phyloP scores from a whole-genome alignment of 371 early-diverging fungal genomes.

The Lichtheimia hyalospora region DNA sequence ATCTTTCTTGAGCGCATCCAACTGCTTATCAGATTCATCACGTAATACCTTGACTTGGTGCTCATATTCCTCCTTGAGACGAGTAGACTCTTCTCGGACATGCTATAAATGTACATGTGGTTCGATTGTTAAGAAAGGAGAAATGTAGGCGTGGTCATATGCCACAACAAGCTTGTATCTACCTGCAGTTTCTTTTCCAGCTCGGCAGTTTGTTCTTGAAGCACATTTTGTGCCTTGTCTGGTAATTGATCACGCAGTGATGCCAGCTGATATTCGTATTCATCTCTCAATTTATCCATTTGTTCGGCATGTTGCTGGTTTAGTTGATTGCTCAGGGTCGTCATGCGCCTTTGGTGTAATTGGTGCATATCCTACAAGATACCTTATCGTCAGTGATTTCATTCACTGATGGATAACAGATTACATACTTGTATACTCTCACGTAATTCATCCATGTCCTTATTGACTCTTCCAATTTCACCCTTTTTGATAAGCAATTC shows the following conservation, averaged over 20 bases:
- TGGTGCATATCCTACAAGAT: slow-evolving; percentile 21
- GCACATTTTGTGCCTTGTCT: slow-evolving; percentile 9
- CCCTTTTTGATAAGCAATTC: slow-evolving; percentile 11
- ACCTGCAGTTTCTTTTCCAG: slow-evolving; percentile 16
- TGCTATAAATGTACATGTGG: slow-evolving; percentile 2
- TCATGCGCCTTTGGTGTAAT: slow-evolving; percentile 21
- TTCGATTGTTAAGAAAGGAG: not conserved
- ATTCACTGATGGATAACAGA: not conserved
- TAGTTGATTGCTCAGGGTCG: slow-evolving; percentile 18
- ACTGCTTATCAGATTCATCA: not conserved
- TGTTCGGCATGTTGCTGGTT: slow-evolving; percentile 20
- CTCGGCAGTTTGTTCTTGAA: slow-evolving; percentile 4
- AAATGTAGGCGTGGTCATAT: not conserved
- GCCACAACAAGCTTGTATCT: not conserved
- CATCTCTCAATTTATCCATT: slow-evolving; percentile 11
- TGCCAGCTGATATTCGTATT: slow-evolving; percentile 14
- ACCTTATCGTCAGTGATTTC: not conserved
- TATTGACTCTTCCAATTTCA: slow-evolving; percentile 17
- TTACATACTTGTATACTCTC: slow-evolving; percentile 14
- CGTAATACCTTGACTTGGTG: not conserved
- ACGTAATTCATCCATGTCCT: slow-evolving; percentile 20
- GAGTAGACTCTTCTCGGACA: not conserved
- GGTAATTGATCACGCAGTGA: slow-evolving; percentile 10
- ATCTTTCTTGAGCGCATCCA: not conserved
- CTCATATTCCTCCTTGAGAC: slow-evolving; percentile 2